Percentiles rank a stretch among this genome's conserved stretches.
Evolutionary conservation across 164 flowering plant genomes (phyloP).

Genomic region (Magnolia sinica): DNA sequence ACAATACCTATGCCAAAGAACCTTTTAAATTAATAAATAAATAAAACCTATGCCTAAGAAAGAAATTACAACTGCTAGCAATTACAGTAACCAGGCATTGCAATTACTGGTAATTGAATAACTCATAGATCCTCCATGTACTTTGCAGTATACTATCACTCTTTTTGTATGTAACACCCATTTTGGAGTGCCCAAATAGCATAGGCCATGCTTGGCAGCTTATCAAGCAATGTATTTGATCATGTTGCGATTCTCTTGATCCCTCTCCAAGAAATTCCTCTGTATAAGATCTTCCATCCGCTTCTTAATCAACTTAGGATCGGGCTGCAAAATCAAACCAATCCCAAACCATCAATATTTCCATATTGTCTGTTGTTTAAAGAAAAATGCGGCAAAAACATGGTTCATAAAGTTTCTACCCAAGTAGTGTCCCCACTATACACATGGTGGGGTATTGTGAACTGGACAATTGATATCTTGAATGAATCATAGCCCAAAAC

Average conservation of each 20-base stretch:
- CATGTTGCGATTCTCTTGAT: conserved; percentile 51
- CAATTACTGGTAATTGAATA: too few species aligned
- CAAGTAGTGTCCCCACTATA: too few species aligned
- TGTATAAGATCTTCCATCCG: conserved; percentile 64
- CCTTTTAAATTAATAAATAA: too few species aligned
- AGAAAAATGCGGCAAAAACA: background rate
- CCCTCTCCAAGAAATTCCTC: conserved; percentile 68
- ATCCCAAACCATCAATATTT: background rate
- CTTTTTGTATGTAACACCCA: too few species aligned
- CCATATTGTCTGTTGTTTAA: background rate
- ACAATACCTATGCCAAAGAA: too few species aligned
- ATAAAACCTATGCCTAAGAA: too few species aligned
- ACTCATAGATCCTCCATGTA: too few species aligned
- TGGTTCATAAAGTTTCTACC: too few species aligned
- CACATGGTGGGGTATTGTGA: background rate
- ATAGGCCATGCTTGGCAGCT: background rate
- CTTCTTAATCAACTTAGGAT: conserved; percentile 64
- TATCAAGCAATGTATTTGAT: background rate
- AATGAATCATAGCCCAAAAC: background rate
- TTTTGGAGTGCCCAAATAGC: too few species aligned
- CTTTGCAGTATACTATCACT: too few species aligned
- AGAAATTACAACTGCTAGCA: too few species aligned
- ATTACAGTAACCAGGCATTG: too few species aligned
- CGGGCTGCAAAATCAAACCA: conserved; percentile 45
- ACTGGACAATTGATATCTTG: background rate